Conservation (phyloP, 1,139 yeast genomes). For the Candida glucosophila region DNA sequence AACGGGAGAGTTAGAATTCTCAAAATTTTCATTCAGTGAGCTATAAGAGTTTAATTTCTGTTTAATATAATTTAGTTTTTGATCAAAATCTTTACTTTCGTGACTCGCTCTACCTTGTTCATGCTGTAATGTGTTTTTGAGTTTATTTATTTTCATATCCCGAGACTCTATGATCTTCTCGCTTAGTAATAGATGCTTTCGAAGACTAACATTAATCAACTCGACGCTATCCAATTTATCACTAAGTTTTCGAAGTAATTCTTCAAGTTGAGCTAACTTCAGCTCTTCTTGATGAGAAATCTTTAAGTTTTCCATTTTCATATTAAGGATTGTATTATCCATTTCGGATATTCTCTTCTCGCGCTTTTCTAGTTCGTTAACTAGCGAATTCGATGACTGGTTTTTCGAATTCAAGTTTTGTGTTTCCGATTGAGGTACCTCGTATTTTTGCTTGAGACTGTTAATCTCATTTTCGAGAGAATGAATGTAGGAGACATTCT, state of each 20-base stretch:
- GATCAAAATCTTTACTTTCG: slow-evolving; percentile 49
- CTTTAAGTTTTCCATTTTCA: slow-evolving; percentile 28
- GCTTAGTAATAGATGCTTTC: slow-evolving; percentile 41
- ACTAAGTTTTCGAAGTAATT: slow-evolving; percentile 25
- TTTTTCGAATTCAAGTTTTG: background rate
- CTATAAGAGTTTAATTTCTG: slow-evolving; percentile 24
- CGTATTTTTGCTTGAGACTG: too few relatives aligned
- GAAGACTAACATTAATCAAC: slow-evolving; percentile 26
- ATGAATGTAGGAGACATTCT: slow-evolving; percentile 32
- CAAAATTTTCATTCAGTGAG: too few relatives aligned
- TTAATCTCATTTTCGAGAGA: slow-evolving; percentile 40
- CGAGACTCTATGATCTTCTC: slow-evolving; percentile 54
- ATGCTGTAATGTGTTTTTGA: slow-evolving; percentile 44
- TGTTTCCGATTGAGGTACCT: background rate
- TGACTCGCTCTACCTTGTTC: slow-evolving; percentile 41
- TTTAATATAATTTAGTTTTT: slow-evolving; percentile 36
- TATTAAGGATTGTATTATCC: slow-evolving; percentile 26
- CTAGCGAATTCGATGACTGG: slow-evolving; percentile 4
- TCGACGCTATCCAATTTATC: slow-evolving; percentile 35
- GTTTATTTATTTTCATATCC: slow-evolving; percentile 47
- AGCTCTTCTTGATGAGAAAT: slow-evolving; percentile 39
- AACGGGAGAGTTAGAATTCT: too few relatives aligned
- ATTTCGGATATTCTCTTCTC: slow-evolving; percentile 29
- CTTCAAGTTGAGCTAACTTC: slow-evolving; percentile 30
- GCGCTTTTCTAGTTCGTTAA: slow-evolving; percentile 23